Evolutionary conservation across 164 flowering plant genomes (phyloP).

Genomic region (Liriodendron chinense): DNA sequence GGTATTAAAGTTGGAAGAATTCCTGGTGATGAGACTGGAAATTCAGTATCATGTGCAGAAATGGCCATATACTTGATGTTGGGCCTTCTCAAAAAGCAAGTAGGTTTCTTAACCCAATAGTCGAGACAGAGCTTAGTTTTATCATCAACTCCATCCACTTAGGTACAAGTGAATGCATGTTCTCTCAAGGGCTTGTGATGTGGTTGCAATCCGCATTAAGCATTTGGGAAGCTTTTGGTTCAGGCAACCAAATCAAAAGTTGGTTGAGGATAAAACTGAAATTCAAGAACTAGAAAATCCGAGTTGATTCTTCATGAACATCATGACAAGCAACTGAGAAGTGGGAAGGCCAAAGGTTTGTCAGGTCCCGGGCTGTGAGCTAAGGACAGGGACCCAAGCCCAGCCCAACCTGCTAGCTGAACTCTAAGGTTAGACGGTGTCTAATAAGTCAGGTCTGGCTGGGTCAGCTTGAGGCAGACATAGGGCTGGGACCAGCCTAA

Average conservation of each 20-base stretch:
- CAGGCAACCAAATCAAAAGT: not conserved
- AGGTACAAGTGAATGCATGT: not conserved
- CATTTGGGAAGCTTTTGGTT: not conserved
- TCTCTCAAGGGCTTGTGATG: not conserved
- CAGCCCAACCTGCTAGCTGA: too few species aligned
- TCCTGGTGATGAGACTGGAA: slow-evolving; percentile 67
- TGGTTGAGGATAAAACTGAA: not conserved
- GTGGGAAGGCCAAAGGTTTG: too few species aligned
- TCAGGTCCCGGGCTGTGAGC: too few species aligned
- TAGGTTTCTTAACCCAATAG: slow-evolving; percentile 18
- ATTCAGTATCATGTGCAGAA: slow-evolving; percentile 92
- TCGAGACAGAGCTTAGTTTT: not conserved
- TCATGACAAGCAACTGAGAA: too few species aligned
- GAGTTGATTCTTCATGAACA: too few species aligned
- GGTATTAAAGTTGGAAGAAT: slow-evolving; percentile 92
- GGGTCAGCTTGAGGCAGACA: too few species aligned
- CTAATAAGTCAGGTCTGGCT: too few species aligned
- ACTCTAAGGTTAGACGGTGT: too few species aligned
- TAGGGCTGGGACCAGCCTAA: too few species aligned
- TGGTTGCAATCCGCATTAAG: not conserved
- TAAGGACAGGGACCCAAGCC: too few species aligned
- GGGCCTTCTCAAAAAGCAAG: slow-evolving; percentile 88
- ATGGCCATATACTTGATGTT: slow-evolving; percentile 85
- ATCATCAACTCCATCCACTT: not conserved
- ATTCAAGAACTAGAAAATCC: not conserved